phyloP scores from a whole-genome alignment of 164 flowering plant species.

The Magnolia changhungtana region DNA sequence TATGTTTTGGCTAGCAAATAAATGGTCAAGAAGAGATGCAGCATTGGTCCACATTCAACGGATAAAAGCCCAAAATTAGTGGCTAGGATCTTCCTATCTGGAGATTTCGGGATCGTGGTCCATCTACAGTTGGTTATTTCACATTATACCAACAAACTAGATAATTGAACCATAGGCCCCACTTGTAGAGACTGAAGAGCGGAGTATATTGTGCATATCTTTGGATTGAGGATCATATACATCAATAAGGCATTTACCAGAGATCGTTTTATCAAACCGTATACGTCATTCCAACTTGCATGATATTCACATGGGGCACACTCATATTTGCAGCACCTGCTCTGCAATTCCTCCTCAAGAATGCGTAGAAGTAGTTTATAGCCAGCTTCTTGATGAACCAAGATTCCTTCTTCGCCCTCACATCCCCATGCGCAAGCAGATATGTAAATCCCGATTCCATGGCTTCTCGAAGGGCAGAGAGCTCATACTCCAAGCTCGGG shows the following conservation, averaged over 20 bases:
- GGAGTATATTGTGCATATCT: no score
- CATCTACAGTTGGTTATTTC: no score
- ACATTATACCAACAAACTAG: no score
- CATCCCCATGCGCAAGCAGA: constrained; percentile 79
- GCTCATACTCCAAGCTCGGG: constrained; percentile 77
- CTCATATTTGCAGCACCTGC: constrained; percentile 80
- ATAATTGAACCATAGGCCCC: no score
- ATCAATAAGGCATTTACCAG: background rate
- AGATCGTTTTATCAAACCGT: constrained; percentile 53
- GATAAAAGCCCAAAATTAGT: no score
- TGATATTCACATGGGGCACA: constrained; percentile 82
- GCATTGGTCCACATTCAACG: no score
- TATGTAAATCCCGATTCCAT: constrained; percentile 87
- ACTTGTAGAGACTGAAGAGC: no score
- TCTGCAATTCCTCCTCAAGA: constrained; percentile 85
- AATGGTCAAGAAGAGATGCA: no score
- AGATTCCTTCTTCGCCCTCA: constrained; percentile 83
- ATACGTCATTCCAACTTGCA: constrained; percentile 87
- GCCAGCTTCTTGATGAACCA: constrained; percentile 80
- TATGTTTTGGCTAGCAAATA: no score
- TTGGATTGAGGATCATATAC: no score
- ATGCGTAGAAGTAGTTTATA: constrained; percentile 88
- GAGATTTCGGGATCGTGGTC: no score
- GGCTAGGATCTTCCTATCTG: no score
- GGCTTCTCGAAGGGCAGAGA: constrained; percentile 77